These are phyloP conservation scores for Verticillium tricorpus DNA, from an alignment of 2,329 filamentous ascomycete genomes.

Conservation along the genomic window DNA sequence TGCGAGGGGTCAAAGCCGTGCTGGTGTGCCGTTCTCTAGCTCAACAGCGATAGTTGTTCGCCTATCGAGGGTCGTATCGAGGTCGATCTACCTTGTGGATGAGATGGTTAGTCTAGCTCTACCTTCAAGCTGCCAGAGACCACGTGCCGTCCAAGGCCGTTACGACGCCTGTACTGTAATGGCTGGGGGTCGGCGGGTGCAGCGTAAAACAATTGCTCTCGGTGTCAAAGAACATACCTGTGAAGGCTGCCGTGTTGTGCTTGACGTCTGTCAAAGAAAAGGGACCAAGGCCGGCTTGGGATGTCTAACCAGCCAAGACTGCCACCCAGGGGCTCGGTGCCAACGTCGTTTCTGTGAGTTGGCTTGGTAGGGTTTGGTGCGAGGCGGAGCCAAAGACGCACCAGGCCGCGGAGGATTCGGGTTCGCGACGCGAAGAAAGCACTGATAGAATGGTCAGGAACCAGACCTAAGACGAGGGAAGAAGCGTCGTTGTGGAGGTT, in stretches of 20 bases:
- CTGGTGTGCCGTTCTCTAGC: neutral
- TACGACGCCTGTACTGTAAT: neutral
- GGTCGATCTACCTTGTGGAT: neutral
- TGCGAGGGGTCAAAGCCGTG: neutral
- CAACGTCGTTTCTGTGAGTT: neutral
- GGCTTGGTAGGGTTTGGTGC: neutral
- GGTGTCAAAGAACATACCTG: neutral
- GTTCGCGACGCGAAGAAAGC: neutral
- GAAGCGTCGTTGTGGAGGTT: slow-evolving; percentile 19
- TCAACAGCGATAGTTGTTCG: neutral
- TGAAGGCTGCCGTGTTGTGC: neutral
- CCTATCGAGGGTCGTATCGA: neutral
- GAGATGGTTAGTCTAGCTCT: neutral
- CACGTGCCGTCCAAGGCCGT: neutral
- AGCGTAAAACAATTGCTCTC: neutral
- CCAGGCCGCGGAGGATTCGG: neutral
- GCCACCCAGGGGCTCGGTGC: neutral
- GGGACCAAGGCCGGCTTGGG: neutral
- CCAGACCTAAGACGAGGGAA: neutral
- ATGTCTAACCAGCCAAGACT: neutral
- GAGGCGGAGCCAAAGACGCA: neutral
- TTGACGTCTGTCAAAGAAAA: neutral
- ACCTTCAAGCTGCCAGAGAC: neutral
- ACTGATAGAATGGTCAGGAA: neutral
- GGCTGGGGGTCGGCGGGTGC: no score